Evolutionary conservation across 73 alveolate species (phyloP), one percentile per base, ranked within the genome.

Genomic region (Paramecium caudatum): DNA sequence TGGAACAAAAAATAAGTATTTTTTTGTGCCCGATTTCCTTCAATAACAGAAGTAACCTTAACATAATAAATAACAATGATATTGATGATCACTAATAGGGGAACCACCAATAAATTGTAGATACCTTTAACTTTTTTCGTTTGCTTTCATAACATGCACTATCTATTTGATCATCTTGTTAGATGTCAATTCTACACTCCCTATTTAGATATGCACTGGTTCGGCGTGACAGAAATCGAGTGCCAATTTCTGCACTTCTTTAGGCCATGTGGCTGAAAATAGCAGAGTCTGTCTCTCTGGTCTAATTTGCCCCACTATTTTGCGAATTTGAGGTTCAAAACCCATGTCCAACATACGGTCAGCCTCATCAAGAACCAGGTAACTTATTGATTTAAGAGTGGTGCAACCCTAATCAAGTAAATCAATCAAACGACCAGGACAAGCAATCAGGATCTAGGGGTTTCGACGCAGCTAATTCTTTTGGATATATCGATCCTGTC

Each of bases 321-420:
- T 94, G 65, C 93, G 74, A 34, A 96, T 93, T 49, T 96, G 95
- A 2, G 96, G 96, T 61, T 95, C 96, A 63, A 96, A 96, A 41
- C 98, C 98, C 98, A 95, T 96, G 50, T 96, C 99, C 19, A 96
- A 88, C 99, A 96, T 96, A 88, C 97, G 91, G 93, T 96, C 99
- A 21, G 98, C 99, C 91, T 96, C 99, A 95, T 96, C 99, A 43
- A 96, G 90, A 19, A 96, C 95, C 37, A 95, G 91, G 47, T 91
- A 94, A 47, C 87, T 91, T 16, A 94, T 97, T 92, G 70, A 70
- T 80, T 90, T 62, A 50, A 96, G 90, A 68, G 91, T 74, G 15
- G 96, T 93, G 15, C 49, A 30, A 9, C 92, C 86, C 49, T 94
- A 91, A 39, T 96, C 94, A 23, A 96, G 9, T 83, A 96, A 93